Evolutionary conservation across 345 rosid species (phyloP).

Genomic region (Citrus reticulata): DNA sequence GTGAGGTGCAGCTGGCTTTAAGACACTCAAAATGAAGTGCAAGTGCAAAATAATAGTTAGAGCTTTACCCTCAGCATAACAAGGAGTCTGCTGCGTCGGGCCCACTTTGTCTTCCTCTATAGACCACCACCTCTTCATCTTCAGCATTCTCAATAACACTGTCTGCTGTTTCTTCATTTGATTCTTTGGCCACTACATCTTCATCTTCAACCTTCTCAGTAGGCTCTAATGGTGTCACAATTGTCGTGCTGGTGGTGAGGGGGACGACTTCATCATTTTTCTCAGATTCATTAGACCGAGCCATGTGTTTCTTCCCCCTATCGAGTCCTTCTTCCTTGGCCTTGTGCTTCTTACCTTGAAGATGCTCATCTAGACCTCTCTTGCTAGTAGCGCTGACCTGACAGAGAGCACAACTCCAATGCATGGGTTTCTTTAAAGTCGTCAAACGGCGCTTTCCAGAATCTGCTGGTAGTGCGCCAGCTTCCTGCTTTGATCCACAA

Average conservation of each 20-base stretch:
- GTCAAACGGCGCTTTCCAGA: conserved; percentile 6
- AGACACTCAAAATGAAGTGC: not conserved
- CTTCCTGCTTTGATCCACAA: no score
- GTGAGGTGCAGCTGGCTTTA: no score
- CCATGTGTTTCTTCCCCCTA: conserved; percentile 17
- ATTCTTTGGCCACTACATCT: not conserved
- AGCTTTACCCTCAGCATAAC: no score
- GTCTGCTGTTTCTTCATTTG: not conserved
- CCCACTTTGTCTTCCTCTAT: no score
- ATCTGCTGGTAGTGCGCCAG: conserved; percentile 7
- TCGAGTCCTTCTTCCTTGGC: not conserved
- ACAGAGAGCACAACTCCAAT: conserved; percentile 53
- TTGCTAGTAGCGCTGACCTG: conserved; percentile 4
- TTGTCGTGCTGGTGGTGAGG: no score
- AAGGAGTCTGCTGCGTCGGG: no score
- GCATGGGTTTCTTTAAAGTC: conserved; percentile 25
- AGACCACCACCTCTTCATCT: not conserved
- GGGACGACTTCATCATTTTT: no score
- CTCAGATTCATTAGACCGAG: no score
- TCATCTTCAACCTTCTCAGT: not conserved
- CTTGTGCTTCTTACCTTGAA: not conserved
- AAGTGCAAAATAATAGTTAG: no score
- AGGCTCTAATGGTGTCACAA: no score
- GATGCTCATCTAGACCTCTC: conserved; percentile 20
- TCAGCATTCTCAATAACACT: not conserved